Evolutionary conservation across 2,329 filamentous ascomycete species (phyloP), one percentile per base, ranked within the genome.

Genomic region (Daldinia sp.): DNA sequence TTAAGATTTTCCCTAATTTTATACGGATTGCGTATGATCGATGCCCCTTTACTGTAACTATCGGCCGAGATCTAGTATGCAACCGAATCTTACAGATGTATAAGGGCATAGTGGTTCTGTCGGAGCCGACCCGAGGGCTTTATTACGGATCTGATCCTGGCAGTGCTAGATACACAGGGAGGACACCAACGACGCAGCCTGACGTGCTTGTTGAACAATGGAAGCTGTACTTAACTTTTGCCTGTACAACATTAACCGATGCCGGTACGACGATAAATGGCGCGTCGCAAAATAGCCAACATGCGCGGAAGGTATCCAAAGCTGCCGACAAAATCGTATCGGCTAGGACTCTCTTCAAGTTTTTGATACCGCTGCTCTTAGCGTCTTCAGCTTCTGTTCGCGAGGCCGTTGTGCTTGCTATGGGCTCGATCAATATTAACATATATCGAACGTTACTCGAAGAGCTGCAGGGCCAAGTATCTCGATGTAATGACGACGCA

Each of bases 171-270:
- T 78, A 83, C 23, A 79, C 82, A 1, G 81, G 79, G 72, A 84
- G 89, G 76, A 87, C 86, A 66, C 89, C 87, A 65, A 91, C 89
- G 2, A 90, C 91, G 0, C 92, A 94, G 18, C 92, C 94, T 0
- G 94, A 97, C 74, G 89, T 97, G 23, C 86, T 98, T 64, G 89
- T 99, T 65, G 97, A 98, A 79, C 96, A 99, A 78, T 99, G 95
- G 95, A 98, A 98, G 80, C 84, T 98, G 1, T 98, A 98, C 78
- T 86, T 99, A 28, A 94, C 98, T 62, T 98, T 99, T 82, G 96
- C 95, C 9, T 99, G 97, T 80, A 97, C 95, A 9, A 98, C 96
- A 0, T 85, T 99, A 63, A 94, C 93, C 41, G 96, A 96, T 72
- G 88, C 93, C 9, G 93, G 93, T 9, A 89, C 84, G 63, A 85